phyloP scores from a whole-genome alignment of 1,284 basidiomycete species.

The Cutaneotrichosporon cavernicola region DNA sequence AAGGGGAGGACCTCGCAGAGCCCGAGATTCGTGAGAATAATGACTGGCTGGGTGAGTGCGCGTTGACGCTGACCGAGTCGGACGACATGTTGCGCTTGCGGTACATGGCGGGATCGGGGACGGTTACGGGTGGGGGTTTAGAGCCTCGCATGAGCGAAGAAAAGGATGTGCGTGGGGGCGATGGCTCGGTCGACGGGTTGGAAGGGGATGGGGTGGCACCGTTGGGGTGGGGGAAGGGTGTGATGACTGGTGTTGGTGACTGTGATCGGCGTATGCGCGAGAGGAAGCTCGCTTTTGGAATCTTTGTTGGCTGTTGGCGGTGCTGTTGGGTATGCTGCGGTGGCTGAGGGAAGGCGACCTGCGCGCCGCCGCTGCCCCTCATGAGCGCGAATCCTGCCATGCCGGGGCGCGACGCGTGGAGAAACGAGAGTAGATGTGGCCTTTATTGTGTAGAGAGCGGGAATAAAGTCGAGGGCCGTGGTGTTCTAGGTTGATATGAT shows the following conservation, averaged over 20 bases:
- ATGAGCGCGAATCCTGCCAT: slow-evolving; percentile 19
- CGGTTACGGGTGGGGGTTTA: not conserved
- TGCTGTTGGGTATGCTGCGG: not conserved
- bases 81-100: not conserved
- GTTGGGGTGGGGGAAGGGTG: not conserved
- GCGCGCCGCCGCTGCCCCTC: slow-evolving; percentile 16
- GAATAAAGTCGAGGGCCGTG: too few relatives aligned
- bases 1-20: not conserved
- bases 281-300: slow-evolving; percentile 47
- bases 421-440: not conserved
- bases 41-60: not conserved
- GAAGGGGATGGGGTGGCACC: not conserved
- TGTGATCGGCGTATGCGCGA: not conserved
- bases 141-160: not conserved
- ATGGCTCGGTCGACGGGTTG: not conserved
- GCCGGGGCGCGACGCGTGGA: not conserved
- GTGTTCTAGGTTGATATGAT: not conserved
- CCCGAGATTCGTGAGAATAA: not conserved
- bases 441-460: not conserved
- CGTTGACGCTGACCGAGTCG: not conserved
- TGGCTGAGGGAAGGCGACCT: slow-evolving; percentile 14
- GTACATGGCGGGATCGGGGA: not conserved
- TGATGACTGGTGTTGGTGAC: slow-evolving; percentile 8
- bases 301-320: slow-evolving; percentile 17
- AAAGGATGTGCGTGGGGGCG: not conserved